Evolutionary conservation across 768 basidiomycete genomes (phyloP), one percentile per base, ranked within the genome.

Genomic region (Tulasnella sp.): DNA sequence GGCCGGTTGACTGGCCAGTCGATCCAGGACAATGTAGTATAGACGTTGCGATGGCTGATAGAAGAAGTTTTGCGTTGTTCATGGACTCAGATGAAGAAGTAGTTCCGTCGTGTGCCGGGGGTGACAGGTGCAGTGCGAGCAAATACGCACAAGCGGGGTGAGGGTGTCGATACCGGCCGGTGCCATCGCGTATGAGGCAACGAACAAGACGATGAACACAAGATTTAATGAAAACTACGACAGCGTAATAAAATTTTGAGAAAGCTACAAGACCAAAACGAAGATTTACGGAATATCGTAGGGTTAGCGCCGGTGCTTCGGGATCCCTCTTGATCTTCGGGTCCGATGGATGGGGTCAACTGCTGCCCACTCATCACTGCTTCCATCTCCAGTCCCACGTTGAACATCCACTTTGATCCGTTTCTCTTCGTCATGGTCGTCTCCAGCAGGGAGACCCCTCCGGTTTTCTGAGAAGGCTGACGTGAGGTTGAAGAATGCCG

Each of bases 281-380:
- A 61, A 35, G 5, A 35, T 35, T 35, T 35, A 35, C 35, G 5
- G 35, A 35, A 35, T 35, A 57, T 2, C 16, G 72, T 73, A 40
- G 29, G 57, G 57, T 61, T 61, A 61, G 9, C 9, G 26, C 20
- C 23, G 55, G 55, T 2, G 55, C 55, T 20, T 57, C 55, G 26
- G 55, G 6, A 57, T n/a, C 26, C 16, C 44, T 2, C 44, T 44
- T 44, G 3, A 10, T 44, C 16, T 44, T 18, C 44, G 10, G 2
- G 3, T 44, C 44, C 44, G 13, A 44, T 13, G 44, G 44, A 9
- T 44, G 16, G 44, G 44, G 18, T 73, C 72, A 39, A 73, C 72
- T 26, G 72, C 72, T 39, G 72, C 72, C 72, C 72, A 73, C 46
- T 48, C 72, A 23, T 73, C 72, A 26, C 9, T 73, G 72, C 72